These are phyloP conservation scores for Borovskyia barvae DNA, from an alignment of 208 protist genomes.

Conservation along the genomic window DNA sequence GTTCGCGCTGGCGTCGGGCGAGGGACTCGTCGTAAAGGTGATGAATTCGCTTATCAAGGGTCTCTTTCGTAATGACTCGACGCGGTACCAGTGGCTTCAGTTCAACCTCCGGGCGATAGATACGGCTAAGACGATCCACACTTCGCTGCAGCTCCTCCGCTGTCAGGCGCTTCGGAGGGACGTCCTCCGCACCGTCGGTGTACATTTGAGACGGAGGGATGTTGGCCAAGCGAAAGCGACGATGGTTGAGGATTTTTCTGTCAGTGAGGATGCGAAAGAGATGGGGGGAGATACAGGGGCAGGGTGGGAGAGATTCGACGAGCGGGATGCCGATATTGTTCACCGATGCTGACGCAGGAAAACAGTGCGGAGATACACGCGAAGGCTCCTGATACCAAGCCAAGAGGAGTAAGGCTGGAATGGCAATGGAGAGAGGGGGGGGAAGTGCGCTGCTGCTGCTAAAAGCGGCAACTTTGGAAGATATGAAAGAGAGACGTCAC, in stretches of 20 bases:
- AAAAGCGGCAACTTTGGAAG: too few species aligned
- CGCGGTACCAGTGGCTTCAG: conserved; percentile 47
- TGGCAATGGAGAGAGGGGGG: too few species aligned
- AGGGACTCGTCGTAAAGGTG: conserved; percentile 87
- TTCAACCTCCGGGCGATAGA: conserved; percentile 16
- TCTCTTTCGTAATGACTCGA: conserved; percentile 46
- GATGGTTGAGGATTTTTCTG: not conserved
- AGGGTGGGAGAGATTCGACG: too few species aligned
- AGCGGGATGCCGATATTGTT: too few species aligned
- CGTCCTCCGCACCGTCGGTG: conserved; percentile 11
- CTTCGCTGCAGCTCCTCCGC: conserved; percentile 66
- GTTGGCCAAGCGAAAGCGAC: not conserved
- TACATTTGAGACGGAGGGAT: conserved; percentile 8
- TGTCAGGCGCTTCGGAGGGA: conserved; percentile 36
- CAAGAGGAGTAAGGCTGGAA: too few species aligned
- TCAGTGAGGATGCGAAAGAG: not conserved
- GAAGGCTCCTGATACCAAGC: too few species aligned
- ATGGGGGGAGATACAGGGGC: not conserved
- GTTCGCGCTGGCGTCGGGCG: conserved; percentile 35
- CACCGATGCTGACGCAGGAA: not conserved
- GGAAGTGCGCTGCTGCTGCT: too few species aligned
- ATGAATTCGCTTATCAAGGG: conserved; percentile 56
- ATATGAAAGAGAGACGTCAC: too few species aligned
- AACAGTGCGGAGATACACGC: too few species aligned
- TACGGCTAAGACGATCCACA: conserved; percentile 62